Conservation (phyloP, 202 grass and related monocot genomes). For the Elaeis oleifera region DNA sequence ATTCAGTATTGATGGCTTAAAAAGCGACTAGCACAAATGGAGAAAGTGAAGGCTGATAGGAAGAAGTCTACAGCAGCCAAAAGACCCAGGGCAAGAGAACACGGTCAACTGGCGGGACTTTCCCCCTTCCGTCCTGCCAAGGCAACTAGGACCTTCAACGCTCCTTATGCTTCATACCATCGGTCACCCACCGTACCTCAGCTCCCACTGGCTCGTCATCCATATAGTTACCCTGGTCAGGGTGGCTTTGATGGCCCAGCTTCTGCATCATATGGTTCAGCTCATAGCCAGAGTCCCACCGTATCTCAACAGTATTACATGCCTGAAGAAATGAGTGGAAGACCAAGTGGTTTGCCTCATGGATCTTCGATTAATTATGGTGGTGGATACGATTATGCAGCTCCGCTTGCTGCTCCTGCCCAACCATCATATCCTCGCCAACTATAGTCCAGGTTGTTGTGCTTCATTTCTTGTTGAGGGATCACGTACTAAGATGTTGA, state of each 20-base stretch:
- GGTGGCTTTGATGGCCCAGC: conserved; percentile 22
- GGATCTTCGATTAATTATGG: conserved; percentile 33
- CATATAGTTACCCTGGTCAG: conserved; percentile 31
- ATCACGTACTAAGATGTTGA: too few relatives aligned
- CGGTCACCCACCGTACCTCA: conserved; percentile 17
- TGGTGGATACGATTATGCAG: conserved; percentile 20
- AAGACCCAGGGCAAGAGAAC: conserved; percentile 42
- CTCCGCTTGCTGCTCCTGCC: neutral
- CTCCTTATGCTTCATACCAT: conserved; percentile 28
- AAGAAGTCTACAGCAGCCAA: conserved; percentile 33
- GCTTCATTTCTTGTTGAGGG: too few relatives aligned
- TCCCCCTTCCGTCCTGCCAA: conserved; percentile 34
- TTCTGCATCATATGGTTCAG: conserved; percentile 13
- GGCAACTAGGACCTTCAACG: conserved; percentile 30
- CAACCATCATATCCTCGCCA: conserved; percentile 40
- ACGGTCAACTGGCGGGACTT: conserved; percentile 8
- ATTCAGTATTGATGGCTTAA: conserved; percentile 38
- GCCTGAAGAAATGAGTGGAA: conserved; percentile 15
- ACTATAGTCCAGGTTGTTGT: neutral
- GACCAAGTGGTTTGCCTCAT: conserved; percentile 18
- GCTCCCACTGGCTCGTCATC: conserved; percentile 19
- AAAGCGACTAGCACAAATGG: conserved; percentile 39
- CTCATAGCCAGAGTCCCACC: conserved; percentile 18
- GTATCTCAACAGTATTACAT: conserved; percentile 25
- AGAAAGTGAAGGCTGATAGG: conserved; percentile 54